Evolutionary conservation across 2,329 filamentous ascomycete genomes (phyloP).

Genomic region (Alternaria dauci): DNA sequence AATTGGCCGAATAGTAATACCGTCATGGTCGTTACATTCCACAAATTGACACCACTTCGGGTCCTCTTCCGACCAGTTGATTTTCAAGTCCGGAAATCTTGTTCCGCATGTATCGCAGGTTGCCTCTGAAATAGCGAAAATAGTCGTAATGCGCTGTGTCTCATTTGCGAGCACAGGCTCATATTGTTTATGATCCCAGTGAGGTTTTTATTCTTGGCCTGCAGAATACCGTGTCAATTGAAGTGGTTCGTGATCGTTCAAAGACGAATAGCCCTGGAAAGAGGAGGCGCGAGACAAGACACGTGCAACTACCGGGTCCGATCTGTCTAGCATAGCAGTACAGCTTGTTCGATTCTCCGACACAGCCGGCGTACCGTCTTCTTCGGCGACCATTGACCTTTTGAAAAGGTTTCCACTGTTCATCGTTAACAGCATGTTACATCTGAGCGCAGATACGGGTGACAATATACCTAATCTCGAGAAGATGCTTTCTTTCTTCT

Average conservation of each 20-base stretch:
- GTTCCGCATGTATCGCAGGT: constrained; percentile 4
- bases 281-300: neutral
- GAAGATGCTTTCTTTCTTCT: neutral
- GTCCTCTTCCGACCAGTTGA: constrained; percentile 9
- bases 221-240: constrained; percentile 4
- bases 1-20: neutral
- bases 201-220: neutral
- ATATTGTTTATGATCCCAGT: constrained; percentile 7
- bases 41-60: neutral
- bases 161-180: neutral
- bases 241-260: neutral
- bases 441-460: neutral
- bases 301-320: neutral
- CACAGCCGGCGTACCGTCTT: no score
- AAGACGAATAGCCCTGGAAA: constrained; percentile 1
- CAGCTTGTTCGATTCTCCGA: neutral
- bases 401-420: neutral
- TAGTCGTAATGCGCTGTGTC: neutral
- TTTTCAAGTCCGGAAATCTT: neutral
- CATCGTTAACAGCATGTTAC: no score
- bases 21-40: neutral
- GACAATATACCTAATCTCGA: neutral
- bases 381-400: neutral
- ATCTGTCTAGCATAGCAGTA: neutral
- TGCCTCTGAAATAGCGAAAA: constrained; percentile 4